Percentiles rank a stretch among this genome's conserved stretches.
phyloP scores from a whole-genome alignment of 495 filamentous ascomycete species.

The Rhypophila decipiens region DNA sequence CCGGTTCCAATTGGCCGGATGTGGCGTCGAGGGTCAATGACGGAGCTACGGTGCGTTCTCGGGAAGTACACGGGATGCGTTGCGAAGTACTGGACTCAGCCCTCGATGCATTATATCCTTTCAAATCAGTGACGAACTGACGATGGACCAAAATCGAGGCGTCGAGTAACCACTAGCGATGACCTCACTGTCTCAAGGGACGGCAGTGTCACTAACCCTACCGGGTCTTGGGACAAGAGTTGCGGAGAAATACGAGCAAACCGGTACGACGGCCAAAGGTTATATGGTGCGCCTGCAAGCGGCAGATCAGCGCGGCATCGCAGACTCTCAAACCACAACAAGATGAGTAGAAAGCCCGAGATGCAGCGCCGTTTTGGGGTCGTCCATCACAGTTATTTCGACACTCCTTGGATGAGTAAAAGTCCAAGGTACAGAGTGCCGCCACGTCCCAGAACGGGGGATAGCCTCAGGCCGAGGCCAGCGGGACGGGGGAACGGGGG shows the following conservation, averaged over 20 bases:
- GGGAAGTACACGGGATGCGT: neutral
- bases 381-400: no score
- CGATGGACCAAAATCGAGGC: neutral
- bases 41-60: neutral
- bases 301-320: conserved; percentile 1
- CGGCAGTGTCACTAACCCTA: no score
- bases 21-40: neutral
- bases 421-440: no score
- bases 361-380: no score
- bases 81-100: neutral
- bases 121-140: neutral
- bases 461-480: neutral
- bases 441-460: no score
- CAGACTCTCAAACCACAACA: neutral
- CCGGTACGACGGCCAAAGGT: neutral
- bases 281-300: neutral
- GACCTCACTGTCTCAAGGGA: no score
- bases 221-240: neutral
- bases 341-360: neutral
- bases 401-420: no score
- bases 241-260: neutral
- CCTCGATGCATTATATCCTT: neutral
- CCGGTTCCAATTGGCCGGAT: conserved; percentile 4
- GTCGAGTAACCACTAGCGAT: neutral
- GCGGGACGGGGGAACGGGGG: conserved; percentile 3